A percentile compares a stretch with the other conserved stretches of the same genome.
phyloP scores from a whole-genome alignment of 2,329 filamentous ascomycete species.

The Sporothrix dimorphospora region DNA sequence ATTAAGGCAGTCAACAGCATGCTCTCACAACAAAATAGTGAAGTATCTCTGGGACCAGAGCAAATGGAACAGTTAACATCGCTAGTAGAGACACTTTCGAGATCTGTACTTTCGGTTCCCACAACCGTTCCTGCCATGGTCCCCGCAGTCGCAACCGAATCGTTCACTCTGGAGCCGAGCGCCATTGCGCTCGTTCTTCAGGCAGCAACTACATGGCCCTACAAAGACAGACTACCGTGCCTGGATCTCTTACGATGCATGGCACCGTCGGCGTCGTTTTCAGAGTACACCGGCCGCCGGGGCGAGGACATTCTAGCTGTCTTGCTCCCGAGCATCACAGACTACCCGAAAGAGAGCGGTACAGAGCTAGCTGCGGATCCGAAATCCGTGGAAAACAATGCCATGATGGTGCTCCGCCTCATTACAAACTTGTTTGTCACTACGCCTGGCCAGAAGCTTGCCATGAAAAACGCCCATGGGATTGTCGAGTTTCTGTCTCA shows the following conservation, averaged over 20 bases:
- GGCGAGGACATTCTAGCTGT: slow-evolving; percentile 64
- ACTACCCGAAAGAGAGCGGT: slow-evolving; percentile 39
- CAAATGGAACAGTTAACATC: slow-evolving; percentile 63
- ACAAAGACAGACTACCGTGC: slow-evolving; percentile 76
- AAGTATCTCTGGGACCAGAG: slow-evolving; percentile 66
- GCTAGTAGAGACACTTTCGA: slow-evolving; percentile 66
- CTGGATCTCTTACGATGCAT: slow-evolving; percentile 87
- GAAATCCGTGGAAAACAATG: slow-evolving; percentile 72
- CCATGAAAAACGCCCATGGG: slow-evolving; percentile 60
- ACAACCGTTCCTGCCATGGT: slow-evolving; percentile 44
- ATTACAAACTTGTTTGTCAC: slow-evolving; percentile 85
- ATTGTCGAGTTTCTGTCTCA: slow-evolving; percentile 66
- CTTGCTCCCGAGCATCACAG: slow-evolving; percentile 42
- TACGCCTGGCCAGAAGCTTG: slow-evolving; percentile 67
- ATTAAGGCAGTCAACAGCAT: slow-evolving; percentile 30
- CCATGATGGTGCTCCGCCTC: slow-evolving; percentile 82
- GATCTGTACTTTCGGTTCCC: slow-evolving; percentile 25
- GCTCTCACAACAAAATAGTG: slow-evolving; percentile 44
- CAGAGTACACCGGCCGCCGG: slow-evolving; percentile 58
- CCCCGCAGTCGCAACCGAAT: slow-evolving; percentile 37
- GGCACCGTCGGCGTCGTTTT: slow-evolving; percentile 68
- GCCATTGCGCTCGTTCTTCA: slow-evolving; percentile 67
- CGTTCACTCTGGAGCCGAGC: slow-evolving; percentile 43
- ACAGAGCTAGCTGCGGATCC: slow-evolving; percentile 53
- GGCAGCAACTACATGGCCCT: slow-evolving; percentile 78